phyloP scores from a whole-genome alignment of 108 stramenopile species.

The Aureococcus anophagefferens region DNA sequence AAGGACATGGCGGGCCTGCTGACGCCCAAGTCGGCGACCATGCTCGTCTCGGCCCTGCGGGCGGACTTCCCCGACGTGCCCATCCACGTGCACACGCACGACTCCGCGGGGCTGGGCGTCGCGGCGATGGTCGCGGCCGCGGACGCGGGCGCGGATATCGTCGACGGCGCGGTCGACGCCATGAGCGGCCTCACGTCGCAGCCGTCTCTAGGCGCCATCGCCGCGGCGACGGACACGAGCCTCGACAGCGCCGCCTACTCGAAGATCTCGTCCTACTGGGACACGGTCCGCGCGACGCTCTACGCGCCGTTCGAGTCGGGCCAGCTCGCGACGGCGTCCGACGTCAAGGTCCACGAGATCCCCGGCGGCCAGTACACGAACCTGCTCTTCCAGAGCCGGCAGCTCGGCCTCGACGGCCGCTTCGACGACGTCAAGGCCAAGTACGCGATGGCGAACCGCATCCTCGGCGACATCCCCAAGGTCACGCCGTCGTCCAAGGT shows the following conservation, averaged over 20 bases:
- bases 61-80: slow-evolving; percentile 74
- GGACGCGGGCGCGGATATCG: slow-evolving; percentile 85
- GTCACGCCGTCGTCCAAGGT: slow-evolving; percentile 95
- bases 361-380: slow-evolving; percentile 95
- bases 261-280: slow-evolving; percentile 69
- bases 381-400: slow-evolving; percentile 78
- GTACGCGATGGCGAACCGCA: slow-evolving; percentile 82
- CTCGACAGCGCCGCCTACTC: slow-evolving; percentile 73
- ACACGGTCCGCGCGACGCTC: slow-evolving; percentile 64
- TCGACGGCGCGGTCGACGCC: slow-evolving; percentile 83
- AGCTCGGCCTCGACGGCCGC: slow-evolving; percentile 78
- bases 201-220: slow-evolving; percentile 83
- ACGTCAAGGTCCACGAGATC: slow-evolving; percentile 94
- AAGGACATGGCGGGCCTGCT: slow-evolving; percentile 98
- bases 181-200: slow-evolving; percentile 90
- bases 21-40: slow-evolving; percentile 70
- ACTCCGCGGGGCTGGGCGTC: slow-evolving; percentile 87
- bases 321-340: slow-evolving; percentile 81
- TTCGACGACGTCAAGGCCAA: slow-evolving; percentile 80
- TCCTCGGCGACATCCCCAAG: slow-evolving; percentile 93
- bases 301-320: slow-evolving; percentile 94
- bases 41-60: slow-evolving; percentile 72
- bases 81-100: slow-evolving; percentile 91
- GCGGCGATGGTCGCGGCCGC: slow-evolving; percentile 86
- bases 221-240: slow-evolving; percentile 69